These are phyloP conservation scores for Alternaria infectoria DNA, from an alignment of 2,329 filamentous ascomycete species.

Conservation along the genomic window DNA sequence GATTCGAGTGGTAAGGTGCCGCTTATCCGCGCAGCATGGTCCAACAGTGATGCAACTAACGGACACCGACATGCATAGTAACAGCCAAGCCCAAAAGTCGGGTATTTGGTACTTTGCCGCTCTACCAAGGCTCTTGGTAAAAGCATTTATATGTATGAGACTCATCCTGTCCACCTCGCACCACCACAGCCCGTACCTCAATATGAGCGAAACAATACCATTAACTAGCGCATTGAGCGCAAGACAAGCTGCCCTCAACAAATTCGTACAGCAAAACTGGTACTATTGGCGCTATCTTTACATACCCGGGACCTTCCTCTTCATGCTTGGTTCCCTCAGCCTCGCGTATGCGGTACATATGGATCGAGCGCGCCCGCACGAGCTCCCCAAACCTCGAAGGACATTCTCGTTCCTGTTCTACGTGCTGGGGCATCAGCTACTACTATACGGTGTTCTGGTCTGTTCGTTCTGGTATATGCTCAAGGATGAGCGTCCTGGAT, in stretches of 20 bases:
- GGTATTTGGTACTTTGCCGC: not conserved
- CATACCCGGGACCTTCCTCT: not conserved
- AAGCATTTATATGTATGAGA: not conserved
- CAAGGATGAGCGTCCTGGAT: not conserved
- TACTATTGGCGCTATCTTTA: not conserved
- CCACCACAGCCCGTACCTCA: not conserved
- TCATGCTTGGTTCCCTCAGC: not conserved
- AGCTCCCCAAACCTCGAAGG: not conserved
- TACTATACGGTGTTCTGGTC: not conserved
- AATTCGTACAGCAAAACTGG: not conserved
- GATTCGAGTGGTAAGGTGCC: not conserved
- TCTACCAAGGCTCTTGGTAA: not conserved
- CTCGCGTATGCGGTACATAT: not conserved
- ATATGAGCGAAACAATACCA: not conserved
- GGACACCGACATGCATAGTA: not conserved
- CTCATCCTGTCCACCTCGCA: fast-evolving
- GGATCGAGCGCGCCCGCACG: not conserved
- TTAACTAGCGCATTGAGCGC: not conserved
- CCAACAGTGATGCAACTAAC: not conserved
- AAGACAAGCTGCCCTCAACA: not conserved
- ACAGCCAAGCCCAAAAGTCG: not conserved
- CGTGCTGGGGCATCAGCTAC: not conserved
- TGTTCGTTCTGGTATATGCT: not conserved
- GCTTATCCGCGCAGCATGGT: not conserved
- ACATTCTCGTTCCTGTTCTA: not conserved